phyloP scores from a whole-genome alignment of 768 basidiomycete genomes.

The Tephrocybe sp. region DNA sequence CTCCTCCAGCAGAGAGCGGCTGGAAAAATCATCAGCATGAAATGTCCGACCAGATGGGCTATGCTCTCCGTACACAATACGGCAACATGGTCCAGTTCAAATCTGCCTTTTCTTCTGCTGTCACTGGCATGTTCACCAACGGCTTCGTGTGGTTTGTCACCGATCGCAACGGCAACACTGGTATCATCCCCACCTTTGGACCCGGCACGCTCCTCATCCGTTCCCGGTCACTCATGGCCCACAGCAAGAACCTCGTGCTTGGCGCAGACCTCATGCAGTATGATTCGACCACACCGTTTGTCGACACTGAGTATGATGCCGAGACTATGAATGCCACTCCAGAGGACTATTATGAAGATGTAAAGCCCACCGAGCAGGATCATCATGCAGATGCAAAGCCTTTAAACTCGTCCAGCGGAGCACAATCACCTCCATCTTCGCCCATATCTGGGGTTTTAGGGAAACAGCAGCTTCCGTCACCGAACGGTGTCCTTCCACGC shows the following conservation, averaged over 20 bases:
- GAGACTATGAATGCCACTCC: slow-evolving; percentile 1
- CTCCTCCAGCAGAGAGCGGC: slow-evolving; percentile 31
- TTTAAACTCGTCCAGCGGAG: no score
- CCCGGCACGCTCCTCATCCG: slow-evolving; percentile 85
- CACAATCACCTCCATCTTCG: no score
- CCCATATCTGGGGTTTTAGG: slow-evolving; percentile 43
- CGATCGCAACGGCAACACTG: slow-evolving; percentile 58
- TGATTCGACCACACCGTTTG: slow-evolving; percentile 3
- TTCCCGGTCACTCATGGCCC: slow-evolving; percentile 43
- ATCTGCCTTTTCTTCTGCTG: slow-evolving; percentile 75
- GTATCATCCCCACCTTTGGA: slow-evolving; percentile 84
- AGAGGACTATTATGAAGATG: background rate
- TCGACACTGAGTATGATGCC: slow-evolving; percentile 1
- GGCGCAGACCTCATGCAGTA: slow-evolving; percentile 12
- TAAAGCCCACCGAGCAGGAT: no score
- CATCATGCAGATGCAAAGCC: slow-evolving; percentile 29
- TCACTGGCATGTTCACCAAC: slow-evolving; percentile 71
- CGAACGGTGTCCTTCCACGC: slow-evolving; percentile 28
- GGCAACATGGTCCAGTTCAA: slow-evolving; percentile 70
- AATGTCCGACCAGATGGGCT: slow-evolving; percentile 32
- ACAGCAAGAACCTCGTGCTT: slow-evolving; percentile 16
- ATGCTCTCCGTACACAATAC: slow-evolving; percentile 47
- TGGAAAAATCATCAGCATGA: slow-evolving; percentile 34
- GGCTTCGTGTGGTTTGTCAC: slow-evolving; percentile 91
- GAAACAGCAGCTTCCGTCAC: slow-evolving; percentile 24